Base-by-base conservation (phyloP, 177 flowering plant species). In the Vitis hybrid region DNA sequence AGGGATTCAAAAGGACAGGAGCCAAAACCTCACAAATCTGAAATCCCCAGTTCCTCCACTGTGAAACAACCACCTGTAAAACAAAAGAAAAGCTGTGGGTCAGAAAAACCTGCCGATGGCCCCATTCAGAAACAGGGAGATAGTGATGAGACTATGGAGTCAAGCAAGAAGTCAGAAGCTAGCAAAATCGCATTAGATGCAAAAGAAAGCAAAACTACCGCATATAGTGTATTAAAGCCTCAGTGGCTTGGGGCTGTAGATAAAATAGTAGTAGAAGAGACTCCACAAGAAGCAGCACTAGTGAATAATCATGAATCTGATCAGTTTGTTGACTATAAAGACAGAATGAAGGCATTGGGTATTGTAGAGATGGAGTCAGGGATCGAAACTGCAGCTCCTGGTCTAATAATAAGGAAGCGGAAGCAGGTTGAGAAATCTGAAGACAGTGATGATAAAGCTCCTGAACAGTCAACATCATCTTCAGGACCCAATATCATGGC, bases 231-330 rank as follows among this genome's bases (percentile, higher is more conserved):
- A 54, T 52, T 69, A 60, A 94, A 96, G 78, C 98, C 97, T 49
- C 89, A 81, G 62, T 92, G 99, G 98, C 98, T 96, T 73, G 99
- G 99, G 54, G 97, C 95, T 71, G 80, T 85, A 3, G 80, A 79
- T 52, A 80, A 83, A 64, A 79, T 17, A 51, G 75, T 80, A 68
- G 68, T 70, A 50, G 75, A 81, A 72, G 86, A 84, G 70, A 69
- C 51, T 64, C 65, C 65, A 51, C 77, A 64, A 64, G 67, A 71
- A 65, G 83, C 76, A 62, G 78, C 72, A 14, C 68, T 75, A 13
- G 21, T 52, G 49, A 65, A 77, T 19, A 57, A 34, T 13, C 57
- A 80, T 15, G 92, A 78, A 14, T 68, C 82, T 45, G 91, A 86
- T 62, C 68, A 82, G 51, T 96, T 96, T 86, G 87, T 96, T 51